Evolutionary conservation across 306 rosid species (phyloP), one percentile per base, ranked within the genome.

Genomic region (Vigna unguiculata): DNA sequence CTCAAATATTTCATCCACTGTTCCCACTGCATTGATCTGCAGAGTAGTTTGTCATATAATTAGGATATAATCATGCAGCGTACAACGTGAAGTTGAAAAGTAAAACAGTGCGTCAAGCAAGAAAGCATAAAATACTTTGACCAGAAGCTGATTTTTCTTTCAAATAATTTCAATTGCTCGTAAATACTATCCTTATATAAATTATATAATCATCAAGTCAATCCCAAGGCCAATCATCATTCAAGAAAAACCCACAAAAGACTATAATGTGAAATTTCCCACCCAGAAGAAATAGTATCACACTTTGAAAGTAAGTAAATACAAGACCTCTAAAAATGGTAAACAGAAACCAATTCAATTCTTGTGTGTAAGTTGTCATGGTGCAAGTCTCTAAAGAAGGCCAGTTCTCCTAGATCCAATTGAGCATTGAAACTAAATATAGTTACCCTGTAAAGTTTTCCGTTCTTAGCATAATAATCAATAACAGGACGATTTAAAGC

Each of bases 21-120:
- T 83, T 83, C 98, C 98, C 57, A 92, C 91, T 71, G 93, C 98
- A 43, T 66, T 85, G 80, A 95, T 95, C 98, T 95, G 90, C 88
- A 85, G 51, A 77, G 52, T 22, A 64, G 60, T n/a, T 69, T 58
- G 57, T 72, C 81, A 77, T 20, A 59, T 28, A 70, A 63, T 34
- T 55, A 64, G 49, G 59, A 48, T 67, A 55, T 67, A 34, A 53
- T 59, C 58, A 25, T 7, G n/a, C 65, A 78, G 34, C 19, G 53
- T 22, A 21, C 11, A 72, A 55, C 8, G 6, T 48, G 9, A 64
- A 16, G 76, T 47, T 6, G 28, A 34, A 72, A 58, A 19, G 53
- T 32, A 75, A 71, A 30, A 5, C 57, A 25, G 45, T 45, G 47
- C 36, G 49, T 21, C 15, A 46, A 57, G 62, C 62, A 19, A 63